Evolutionary conservation across 2,329 filamentous ascomycete genomes (phyloP), one percentile per base, ranked within the genome.

Genomic region (Byssochlamys sp.): DNA sequence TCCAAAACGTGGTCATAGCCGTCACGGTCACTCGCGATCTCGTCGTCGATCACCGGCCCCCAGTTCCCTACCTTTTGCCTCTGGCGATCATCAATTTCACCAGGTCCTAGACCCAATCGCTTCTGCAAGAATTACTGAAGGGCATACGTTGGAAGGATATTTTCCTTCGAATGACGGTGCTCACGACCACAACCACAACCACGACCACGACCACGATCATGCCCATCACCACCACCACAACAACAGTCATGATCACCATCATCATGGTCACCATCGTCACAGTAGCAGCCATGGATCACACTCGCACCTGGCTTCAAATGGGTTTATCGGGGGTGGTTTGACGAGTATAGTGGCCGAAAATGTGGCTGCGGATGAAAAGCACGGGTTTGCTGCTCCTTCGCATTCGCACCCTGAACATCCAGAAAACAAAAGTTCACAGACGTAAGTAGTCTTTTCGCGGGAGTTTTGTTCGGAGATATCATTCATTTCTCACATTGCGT

Each of bases 21-120:
- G 63, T 49, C 71, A 62, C 45, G 71, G 71, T 33, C 72, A 75
- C 58, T 67, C 66, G 57, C 69, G 72, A 56, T 71, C 69, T 45
- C 62, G 60, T 61, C 67, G 68, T 57, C 67, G 63, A 61, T 60
- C 66, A 45, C 68, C 68, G 56, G 63, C 63, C 31, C 63, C 69
- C 29, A 63, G 66, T 55, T 61, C 65, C 52, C 59, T 66, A 56
- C 60, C 65, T 33, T 62, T 66, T 53, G 62, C 64, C 52, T 61
- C 61, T 26, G 61, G 61, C 39, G 61, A 64, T 57, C 58, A 61
- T 31, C 39, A 61, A 29, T 55, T 58, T 49, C 55, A 63, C 58
- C 59, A 65, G 51, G 63, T 51, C 24, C 12, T 26, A 6, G 49
- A 51, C 24, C 25, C 49, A 6, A 28, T 51, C 25, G 24, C 49